phyloP scores from a whole-genome alignment of 2,329 filamentous ascomycete genomes.

The Thielaviopsis cerberus region DNA sequence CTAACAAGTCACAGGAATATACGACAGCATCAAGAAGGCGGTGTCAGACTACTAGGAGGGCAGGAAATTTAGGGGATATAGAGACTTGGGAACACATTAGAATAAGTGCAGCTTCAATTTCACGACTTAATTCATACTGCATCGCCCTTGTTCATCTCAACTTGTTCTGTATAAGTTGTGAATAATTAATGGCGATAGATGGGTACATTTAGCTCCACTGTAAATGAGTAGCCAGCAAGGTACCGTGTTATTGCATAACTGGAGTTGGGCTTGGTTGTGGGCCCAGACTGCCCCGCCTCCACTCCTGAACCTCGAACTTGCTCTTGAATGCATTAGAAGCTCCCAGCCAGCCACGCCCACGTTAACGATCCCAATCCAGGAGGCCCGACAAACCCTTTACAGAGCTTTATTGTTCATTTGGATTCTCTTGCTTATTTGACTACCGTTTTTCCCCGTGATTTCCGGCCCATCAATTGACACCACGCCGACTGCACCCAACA shows the following conservation, averaged over 20 bases:
- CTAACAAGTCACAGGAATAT: constrained; percentile 10
- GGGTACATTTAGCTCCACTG: background rate
- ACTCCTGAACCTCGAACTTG: background rate
- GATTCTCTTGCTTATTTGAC: background rate
- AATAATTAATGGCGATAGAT: background rate
- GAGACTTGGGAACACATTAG: background rate
- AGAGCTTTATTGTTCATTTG: too few species aligned
- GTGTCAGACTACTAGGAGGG: constrained; percentile 37
- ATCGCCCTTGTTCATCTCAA: too few species aligned
- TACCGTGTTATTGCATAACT: background rate
- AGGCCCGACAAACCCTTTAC: too few species aligned
- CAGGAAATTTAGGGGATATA: background rate
- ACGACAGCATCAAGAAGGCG: constrained; percentile 40
- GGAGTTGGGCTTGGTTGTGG: background rate
- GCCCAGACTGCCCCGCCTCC: constrained; percentile 4
- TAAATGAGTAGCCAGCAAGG: background rate
- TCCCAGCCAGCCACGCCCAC: background rate
- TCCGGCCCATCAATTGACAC: background rate
- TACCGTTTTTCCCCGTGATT: background rate
- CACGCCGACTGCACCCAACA: background rate
- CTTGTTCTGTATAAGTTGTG: background rate
- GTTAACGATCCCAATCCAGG: background rate
- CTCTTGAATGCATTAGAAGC: background rate
- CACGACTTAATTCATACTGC: background rate
- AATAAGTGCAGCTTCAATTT: background rate